Conservation (phyloP, 2,329 filamentous ascomycete species). For the Davidsoniella eucalypti region DNA sequence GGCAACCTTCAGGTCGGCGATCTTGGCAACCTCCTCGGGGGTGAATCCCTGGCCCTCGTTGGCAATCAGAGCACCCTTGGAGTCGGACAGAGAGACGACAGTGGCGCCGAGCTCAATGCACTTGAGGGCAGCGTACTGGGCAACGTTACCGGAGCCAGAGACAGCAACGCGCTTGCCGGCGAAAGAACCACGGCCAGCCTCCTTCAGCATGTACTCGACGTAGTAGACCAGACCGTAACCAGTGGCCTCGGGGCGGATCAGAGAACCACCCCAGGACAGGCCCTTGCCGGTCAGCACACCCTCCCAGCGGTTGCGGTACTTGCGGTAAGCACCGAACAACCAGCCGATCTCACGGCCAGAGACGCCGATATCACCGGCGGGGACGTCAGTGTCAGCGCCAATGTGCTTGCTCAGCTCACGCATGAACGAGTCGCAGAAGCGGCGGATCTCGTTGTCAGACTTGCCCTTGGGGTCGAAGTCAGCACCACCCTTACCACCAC, state of each 20-base stretch:
- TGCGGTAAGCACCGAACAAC: slow-evolving; percentile 88
- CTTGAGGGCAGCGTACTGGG: slow-evolving; percentile 93
- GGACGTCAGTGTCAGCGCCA: slow-evolving; percentile 87
- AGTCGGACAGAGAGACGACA: slow-evolving; percentile 87
- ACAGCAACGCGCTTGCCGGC: slow-evolving; percentile 85
- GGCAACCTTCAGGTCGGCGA: slow-evolving; percentile 73
- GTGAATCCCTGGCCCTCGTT: slow-evolving; percentile 56
- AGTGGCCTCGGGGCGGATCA: slow-evolving; percentile 93
- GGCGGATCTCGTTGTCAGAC: slow-evolving; percentile 90
- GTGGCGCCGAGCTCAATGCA: slow-evolving; percentile 87
- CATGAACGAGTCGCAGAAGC: slow-evolving; percentile 96
- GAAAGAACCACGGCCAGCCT: slow-evolving; percentile 76
- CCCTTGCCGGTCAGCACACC: slow-evolving; percentile 96
- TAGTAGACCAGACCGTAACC: slow-evolving; percentile 96
- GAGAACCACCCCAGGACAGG: slow-evolving; percentile 73
- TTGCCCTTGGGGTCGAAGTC: slow-evolving; percentile 99
- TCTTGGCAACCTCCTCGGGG: slow-evolving; percentile 59
- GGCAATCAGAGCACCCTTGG: slow-evolving; percentile 68
- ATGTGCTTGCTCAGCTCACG: slow-evolving; percentile 90
- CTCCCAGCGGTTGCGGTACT: slow-evolving; percentile 79
- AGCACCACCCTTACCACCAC: slow-evolving; percentile 91
- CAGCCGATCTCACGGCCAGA: slow-evolving; percentile 83
- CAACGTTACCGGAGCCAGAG: slow-evolving; percentile 94
- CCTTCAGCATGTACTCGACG: slow-evolving; percentile 85
- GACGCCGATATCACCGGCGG: slow-evolving; percentile 93